phyloP scores from a whole-genome alignment of 75 land plant species.

The Ceratopteris richardii region DNA sequence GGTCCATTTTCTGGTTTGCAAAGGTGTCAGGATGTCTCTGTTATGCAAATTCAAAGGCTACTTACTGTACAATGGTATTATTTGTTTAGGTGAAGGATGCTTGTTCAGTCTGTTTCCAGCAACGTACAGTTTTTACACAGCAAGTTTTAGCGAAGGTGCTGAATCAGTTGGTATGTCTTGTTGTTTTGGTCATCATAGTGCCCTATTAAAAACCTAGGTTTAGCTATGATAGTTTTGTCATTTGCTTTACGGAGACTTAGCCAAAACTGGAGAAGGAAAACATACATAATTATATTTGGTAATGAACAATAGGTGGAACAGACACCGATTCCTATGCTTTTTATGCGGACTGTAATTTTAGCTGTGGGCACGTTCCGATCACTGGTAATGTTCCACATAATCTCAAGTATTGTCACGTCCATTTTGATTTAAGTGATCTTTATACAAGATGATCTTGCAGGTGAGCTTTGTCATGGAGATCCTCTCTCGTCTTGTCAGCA shows the following conservation, averaged over 20 bases:
- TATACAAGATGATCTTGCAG: constrained; percentile 31
- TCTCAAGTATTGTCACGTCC: constrained; percentile 7
- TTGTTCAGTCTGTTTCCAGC: constrained; percentile 94
- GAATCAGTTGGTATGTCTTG: constrained; percentile 75
- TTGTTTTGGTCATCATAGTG: no score
- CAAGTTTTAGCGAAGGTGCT: constrained; percentile 91
- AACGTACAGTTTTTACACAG: constrained; percentile 75
- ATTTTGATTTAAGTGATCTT: no score
- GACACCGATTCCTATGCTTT: constrained; percentile 85
- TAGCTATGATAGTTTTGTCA: no score
- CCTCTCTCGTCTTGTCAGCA: constrained; percentile 85
- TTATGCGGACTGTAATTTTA: constrained; percentile 97
- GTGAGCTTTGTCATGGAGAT: constrained; percentile 96
- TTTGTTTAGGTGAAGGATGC: constrained; percentile 85
- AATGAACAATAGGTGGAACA: constrained; percentile 70
- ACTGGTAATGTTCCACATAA: constrained; percentile 60
- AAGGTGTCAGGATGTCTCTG: no score
- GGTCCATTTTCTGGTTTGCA: no score
- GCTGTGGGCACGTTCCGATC: constrained; percentile 81
- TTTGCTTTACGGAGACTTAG: no score
- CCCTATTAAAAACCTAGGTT: no score
- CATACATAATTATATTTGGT: not conserved
- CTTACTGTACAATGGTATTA: no score
- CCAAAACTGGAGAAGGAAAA: no score
- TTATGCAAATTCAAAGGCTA: no score